Percentiles rank a stretch among this genome's conserved stretches.
phyloP scores from a whole-genome alignment of 352 stramenopile species.

The Plasmopara halstedii region DNA sequence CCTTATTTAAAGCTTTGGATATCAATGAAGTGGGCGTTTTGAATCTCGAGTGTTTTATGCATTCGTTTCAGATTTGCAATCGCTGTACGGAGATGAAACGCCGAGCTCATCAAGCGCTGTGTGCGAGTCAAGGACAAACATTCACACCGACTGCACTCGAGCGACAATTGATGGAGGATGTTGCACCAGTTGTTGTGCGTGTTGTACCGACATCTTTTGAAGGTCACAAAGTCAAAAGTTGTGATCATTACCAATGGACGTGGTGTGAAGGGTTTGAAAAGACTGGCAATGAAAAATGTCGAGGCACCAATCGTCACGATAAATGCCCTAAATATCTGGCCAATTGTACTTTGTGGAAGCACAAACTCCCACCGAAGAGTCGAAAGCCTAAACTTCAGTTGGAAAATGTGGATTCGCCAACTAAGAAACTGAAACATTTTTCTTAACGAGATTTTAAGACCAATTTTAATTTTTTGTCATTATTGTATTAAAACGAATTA shows the following conservation, averaged over 20 bases:
- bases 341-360: conserved; percentile 83
- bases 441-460: too few species aligned
- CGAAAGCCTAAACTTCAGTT: conserved; percentile 57
- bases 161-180: conserved; percentile 66
- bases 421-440: conserved; percentile 81
- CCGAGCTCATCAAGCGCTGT: conserved; percentile 46
- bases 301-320: conserved; percentile 76
- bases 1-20: conserved; percentile 52
- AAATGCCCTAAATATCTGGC: conserved; percentile 83
- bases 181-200: conserved; percentile 66
- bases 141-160: conserved; percentile 46
- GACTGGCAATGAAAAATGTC: conserved; percentile 78
- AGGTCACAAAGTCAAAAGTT: conserved; percentile 76
- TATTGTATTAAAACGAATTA: too few species aligned
- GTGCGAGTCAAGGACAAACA: conserved; percentile 41
- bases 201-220: conserved; percentile 63
- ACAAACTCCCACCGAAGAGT: conserved; percentile 80
- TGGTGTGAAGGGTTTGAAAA: conserved; percentile 84
- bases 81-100: conserved; percentile 75
- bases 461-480: too few species aligned
- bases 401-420: conserved; percentile 73
- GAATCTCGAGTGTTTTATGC: conserved; percentile 72
- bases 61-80: conserved; percentile 84
- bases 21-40: conserved; percentile 32
- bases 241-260: conserved; percentile 82